Evolutionary conservation across 352 stramenopile genomes (phyloP).

Genomic region (Globisporangium nodosum): DNA sequence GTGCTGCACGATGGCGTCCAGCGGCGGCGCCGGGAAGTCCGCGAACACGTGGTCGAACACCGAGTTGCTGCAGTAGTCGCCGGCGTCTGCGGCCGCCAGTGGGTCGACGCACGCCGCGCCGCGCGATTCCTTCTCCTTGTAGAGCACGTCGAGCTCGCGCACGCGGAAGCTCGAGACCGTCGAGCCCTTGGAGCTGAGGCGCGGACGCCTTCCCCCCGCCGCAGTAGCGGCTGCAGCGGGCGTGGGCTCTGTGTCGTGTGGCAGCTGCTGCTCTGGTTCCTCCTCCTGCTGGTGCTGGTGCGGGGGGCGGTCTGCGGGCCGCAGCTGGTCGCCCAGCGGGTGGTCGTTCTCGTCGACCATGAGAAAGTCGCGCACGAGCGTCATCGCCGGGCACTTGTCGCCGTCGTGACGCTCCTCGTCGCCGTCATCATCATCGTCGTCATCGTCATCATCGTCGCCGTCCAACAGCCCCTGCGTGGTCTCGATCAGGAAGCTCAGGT

Average conservation of each 20-base stretch:
- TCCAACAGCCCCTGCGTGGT: slow-evolving; percentile 58
- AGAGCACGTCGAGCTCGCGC: slow-evolving; percentile 51
- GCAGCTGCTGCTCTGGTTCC: not conserved
- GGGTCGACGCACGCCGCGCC: slow-evolving; percentile 1
- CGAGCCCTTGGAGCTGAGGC: slow-evolving; percentile 22
- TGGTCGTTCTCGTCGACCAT: slow-evolving; percentile 46
- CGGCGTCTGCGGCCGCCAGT: slow-evolving; percentile 5
- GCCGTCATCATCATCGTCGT: slow-evolving; percentile 15
- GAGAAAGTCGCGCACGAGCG: slow-evolving; percentile 56
- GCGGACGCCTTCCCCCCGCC: slow-evolving; percentile 16
- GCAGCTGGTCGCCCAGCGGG: not conserved
- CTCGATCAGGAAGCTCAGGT: slow-evolving; percentile 59
- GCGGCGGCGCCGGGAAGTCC: slow-evolving; percentile 35
- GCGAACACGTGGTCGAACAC: slow-evolving; percentile 55
- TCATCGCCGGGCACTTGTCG: slow-evolving; percentile 32
- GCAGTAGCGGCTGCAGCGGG: not conserved
- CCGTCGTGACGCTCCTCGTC: not conserved
- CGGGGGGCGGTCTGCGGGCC: not conserved
- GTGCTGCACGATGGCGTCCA: slow-evolving; percentile 57
- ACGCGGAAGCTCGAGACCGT: slow-evolving; percentile 49
- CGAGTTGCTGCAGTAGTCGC: slow-evolving; percentile 24
- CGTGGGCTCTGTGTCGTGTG: not conserved
- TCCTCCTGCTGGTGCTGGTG: not conserved
- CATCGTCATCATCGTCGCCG: slow-evolving; percentile 43
- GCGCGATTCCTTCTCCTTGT: slow-evolving; percentile 21